These are phyloP conservation scores for Abrus precatorius DNA, from an alignment of 306 rosid species.

Conservation along the genomic window DNA sequence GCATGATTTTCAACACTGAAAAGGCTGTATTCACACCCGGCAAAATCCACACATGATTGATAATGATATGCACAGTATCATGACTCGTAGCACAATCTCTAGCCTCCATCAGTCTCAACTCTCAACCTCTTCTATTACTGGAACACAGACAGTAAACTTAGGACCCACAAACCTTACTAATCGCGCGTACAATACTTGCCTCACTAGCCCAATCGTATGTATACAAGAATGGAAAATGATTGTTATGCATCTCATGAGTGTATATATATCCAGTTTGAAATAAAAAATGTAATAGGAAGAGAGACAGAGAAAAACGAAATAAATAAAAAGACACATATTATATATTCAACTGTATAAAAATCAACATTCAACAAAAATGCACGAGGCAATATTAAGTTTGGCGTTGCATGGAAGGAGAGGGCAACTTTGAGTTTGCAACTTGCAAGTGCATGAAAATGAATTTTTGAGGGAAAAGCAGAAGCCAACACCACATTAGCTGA, in stretches of 20 bases:
- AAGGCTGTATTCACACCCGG: conserved; percentile 21
- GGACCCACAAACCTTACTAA: conserved; percentile 51
- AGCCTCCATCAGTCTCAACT: conserved; percentile 41
- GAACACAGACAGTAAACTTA: conserved; percentile 38
- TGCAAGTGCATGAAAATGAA: conserved; percentile 24
- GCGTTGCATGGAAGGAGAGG: conserved; percentile 32
- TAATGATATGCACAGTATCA: conserved; percentile 28
- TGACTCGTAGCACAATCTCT: conserved; percentile 27
- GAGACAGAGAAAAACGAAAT: too few relatives aligned
- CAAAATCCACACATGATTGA: conserved; percentile 16
- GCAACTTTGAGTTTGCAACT: conserved; percentile 11
- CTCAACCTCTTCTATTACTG: conserved; percentile 1
- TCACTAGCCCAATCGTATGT: neutral
- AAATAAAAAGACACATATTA: too few relatives aligned
- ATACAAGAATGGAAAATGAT: too few relatives aligned
- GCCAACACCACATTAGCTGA: neutral
- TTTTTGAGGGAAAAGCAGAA: neutral
- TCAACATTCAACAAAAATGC: neutral
- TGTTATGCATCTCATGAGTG: too few relatives aligned
- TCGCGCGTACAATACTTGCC: conserved; percentile 2
- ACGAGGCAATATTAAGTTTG: neutral
- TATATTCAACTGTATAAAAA: too few relatives aligned
- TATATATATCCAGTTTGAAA: too few relatives aligned
- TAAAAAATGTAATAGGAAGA: too few relatives aligned
- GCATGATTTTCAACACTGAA: conserved; percentile 38